These are phyloP conservation scores for Eleusine coracana DNA, from an alignment of 176 grass and related monocot genomes.

Conservation along the genomic window DNA sequence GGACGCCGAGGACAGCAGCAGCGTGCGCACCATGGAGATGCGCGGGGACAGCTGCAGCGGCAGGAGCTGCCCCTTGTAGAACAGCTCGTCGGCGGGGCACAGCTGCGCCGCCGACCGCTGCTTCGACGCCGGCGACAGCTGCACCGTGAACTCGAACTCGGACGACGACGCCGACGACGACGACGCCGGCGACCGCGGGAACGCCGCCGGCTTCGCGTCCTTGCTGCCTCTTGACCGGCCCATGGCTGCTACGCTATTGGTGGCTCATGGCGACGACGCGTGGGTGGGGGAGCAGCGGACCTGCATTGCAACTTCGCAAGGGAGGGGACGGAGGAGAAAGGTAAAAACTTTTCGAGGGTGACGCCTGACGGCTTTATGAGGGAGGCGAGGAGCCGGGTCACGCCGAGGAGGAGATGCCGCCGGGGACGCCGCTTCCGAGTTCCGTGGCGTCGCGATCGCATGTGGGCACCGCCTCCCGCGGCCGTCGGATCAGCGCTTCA, in stretches of 20 bases:
- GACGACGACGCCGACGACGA: constrained; percentile 88
- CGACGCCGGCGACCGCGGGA: constrained; percentile 63
- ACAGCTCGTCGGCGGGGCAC: constrained; percentile 94
- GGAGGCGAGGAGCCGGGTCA: neutral
- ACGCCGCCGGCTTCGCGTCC: constrained; percentile 49
- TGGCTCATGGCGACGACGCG: constrained; percentile 34
- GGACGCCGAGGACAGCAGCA: constrained; percentile 80
- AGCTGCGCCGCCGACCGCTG: constrained; percentile 68
- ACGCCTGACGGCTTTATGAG: constrained; percentile 47
- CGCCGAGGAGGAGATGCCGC: constrained; percentile 43
- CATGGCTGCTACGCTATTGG: constrained; percentile 32
- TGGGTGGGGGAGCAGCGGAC: constrained; percentile 1
- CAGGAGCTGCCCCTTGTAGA: constrained; percentile 97
- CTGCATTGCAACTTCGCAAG: constrained; percentile 2
- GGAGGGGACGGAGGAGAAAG: constrained; percentile 19
- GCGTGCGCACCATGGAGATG: constrained; percentile 94
- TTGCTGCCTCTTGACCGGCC: constrained; percentile 43
- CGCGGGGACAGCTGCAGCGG: constrained; percentile 93
- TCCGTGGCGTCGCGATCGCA: neutral
- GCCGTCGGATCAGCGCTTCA: constrained; percentile 28
- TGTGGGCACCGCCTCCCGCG: constrained; percentile 3
- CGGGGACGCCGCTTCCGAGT: constrained; percentile 10
- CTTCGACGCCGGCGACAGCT: constrained; percentile 77
- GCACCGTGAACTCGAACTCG: constrained; percentile 98
- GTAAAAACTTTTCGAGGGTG: constrained; percentile 45